These are phyloP conservation scores for Podospora pseudoanserina DNA, from an alignment of 495 filamentous ascomycete genomes.

Conservation along the genomic window DNA sequence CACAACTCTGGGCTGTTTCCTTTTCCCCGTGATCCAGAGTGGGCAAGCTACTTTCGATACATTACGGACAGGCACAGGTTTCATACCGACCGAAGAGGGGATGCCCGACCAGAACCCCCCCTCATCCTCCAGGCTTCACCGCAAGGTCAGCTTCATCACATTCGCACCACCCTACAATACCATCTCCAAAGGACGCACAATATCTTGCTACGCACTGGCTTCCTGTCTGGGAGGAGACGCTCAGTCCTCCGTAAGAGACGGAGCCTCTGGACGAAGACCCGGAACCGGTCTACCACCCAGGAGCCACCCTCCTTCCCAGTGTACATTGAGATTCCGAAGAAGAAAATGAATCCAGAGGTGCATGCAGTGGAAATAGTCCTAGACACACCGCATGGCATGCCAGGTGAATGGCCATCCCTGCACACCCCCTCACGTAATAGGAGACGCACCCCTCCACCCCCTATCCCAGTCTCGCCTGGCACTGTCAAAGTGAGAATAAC, in stretches of 20 bases:
- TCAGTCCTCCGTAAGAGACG: neutral
- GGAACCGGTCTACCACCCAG: neutral
- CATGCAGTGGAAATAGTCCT: neutral
- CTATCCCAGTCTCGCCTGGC: neutral
- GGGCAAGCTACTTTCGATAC: neutral
- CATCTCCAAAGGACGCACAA: neutral
- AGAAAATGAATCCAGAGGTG: neutral
- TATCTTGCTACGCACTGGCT: neutral
- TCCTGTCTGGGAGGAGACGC: neutral
- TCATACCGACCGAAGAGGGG: neutral
- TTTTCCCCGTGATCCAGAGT: neutral
- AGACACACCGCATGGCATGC: neutral
- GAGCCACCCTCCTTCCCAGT: neutral
- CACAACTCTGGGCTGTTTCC: neutral
- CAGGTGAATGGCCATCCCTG: no score
- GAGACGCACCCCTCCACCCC: no score
- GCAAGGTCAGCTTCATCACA: neutral
- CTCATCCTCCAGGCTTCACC: neutral
- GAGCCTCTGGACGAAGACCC: neutral
- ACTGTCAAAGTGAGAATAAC: neutral
- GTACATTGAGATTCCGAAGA: neutral
- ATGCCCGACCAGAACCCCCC: neutral
- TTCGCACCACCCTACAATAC: neutral
- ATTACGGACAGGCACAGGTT: neutral
- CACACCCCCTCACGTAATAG: no score